Evolutionary conservation across 305 asterid species (phyloP).

Genomic region (Plantago rigida): DNA sequence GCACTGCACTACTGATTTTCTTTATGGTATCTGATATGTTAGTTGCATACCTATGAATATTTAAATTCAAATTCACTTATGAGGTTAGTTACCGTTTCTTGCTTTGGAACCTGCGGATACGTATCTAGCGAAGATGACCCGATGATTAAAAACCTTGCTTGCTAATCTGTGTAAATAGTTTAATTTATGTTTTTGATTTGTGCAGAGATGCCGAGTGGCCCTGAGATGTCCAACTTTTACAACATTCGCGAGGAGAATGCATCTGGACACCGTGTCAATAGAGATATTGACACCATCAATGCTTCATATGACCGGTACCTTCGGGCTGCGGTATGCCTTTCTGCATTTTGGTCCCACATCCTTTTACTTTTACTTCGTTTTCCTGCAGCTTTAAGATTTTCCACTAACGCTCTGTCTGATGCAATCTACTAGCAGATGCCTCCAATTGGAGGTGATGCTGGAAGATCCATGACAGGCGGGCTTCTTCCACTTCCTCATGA

Average conservation of each 20-base stretch:
- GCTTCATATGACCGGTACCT: constrained; percentile 64
- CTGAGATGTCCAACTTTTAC: constrained; percentile 36
- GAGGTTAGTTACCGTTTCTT: neutral
- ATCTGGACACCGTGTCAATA: constrained; percentile 37
- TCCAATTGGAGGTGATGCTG: constrained; percentile 45
- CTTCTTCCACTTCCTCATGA: constrained; percentile 43
- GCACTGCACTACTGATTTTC: too few relatives aligned
- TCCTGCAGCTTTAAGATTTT: constrained; percentile 4
- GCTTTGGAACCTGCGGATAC: neutral
- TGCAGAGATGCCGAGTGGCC: constrained; percentile 50
- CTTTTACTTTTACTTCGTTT: neutral
- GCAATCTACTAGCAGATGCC: constrained; percentile 43
- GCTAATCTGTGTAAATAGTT: neutral
- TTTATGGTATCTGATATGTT: too few relatives aligned
- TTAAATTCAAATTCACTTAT: too few relatives aligned
- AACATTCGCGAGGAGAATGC: constrained; percentile 44
- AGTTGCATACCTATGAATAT: too few relatives aligned
- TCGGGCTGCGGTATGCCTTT: constrained; percentile 41
- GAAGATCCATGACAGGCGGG: constrained; percentile 47
- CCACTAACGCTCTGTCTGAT: constrained; percentile 18
- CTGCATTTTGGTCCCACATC: neutral
- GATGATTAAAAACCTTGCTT: neutral
- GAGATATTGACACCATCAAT: constrained; percentile 61
- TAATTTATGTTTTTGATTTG: constrained; percentile 9
- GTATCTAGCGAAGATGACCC: neutral